phyloP scores from a whole-genome alignment of 805 yeast genomes.

The Allodekkera sacchari region DNA sequence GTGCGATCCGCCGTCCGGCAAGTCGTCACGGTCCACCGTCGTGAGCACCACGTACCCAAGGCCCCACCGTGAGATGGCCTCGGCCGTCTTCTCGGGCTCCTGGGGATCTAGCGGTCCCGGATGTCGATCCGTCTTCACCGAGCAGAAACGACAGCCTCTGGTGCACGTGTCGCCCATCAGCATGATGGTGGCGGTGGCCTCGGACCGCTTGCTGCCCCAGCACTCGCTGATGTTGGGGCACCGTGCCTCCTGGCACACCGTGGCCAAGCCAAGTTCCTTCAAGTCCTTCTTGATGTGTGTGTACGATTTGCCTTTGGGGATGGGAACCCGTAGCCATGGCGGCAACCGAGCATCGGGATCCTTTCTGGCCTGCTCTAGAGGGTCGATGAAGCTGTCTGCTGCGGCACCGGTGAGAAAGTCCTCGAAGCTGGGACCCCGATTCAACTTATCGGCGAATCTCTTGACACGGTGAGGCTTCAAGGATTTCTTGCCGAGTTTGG shows the following conservation, averaged over 20 bases:
- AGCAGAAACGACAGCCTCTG: conserved; percentile 97
- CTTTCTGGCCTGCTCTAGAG: conserved; percentile 63
- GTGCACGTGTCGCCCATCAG: conserved; percentile 98
- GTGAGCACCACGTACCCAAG: conserved; percentile 95
- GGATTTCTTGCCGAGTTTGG: no score
- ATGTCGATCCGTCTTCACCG: conserved; percentile 83
- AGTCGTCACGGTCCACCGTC: conserved; percentile 95
- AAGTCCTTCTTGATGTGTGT: conserved; percentile 78
- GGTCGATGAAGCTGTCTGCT: conserved; percentile 57
- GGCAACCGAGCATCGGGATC: conserved; percentile 74
- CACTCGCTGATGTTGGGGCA: conserved; percentile 99
- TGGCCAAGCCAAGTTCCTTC: conserved; percentile 78
- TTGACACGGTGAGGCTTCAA: no score
- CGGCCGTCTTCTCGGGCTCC: conserved; percentile 98
- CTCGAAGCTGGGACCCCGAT: conserved; percentile 86
- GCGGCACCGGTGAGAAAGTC: conserved; percentile 86
- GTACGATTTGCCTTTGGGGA: conserved; percentile 89
- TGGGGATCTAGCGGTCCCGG: conserved; percentile 89
- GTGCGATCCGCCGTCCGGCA: conserved; percentile 85
- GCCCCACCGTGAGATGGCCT: conserved; percentile 96
- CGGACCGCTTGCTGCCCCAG: conserved; percentile 95
- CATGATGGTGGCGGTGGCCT: conserved; percentile 97
- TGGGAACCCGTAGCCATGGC: conserved; percentile 88
- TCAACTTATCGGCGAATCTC: conserved; percentile 46
- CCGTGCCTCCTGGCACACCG: conserved; percentile 98